These are phyloP conservation scores for Coccomyxa sp. DNA, from an alignment of 139 green algal species.

Conservation along the genomic window DNA sequence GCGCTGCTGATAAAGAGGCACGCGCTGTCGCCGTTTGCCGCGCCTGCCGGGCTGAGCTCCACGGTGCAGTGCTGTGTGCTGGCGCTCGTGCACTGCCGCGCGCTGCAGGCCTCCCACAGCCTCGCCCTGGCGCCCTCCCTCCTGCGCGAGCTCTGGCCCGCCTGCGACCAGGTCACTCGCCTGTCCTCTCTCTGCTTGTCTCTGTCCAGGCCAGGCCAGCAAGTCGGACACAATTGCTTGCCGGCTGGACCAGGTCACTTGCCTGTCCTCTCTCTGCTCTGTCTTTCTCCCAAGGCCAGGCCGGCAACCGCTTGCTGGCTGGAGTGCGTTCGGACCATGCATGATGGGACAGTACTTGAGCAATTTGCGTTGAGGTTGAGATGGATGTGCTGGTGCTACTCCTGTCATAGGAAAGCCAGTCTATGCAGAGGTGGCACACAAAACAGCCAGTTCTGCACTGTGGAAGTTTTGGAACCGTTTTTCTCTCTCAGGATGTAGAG, in stretches of 20 bases:
- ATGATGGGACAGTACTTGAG: too few species aligned
- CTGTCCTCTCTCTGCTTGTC: neutral
- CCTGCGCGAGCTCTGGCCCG: conserved; percentile 22
- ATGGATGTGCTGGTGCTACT: too few species aligned
- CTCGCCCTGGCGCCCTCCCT: conserved; percentile 14
- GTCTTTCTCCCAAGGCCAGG: neutral
- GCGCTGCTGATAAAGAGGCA: conserved; percentile 15
- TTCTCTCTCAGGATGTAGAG: too few species aligned
- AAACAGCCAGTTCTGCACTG: too few species aligned
- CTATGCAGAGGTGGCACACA: too few species aligned
- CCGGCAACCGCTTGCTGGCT: neutral
- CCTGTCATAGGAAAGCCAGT: too few species aligned
- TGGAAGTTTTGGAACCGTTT: too few species aligned
- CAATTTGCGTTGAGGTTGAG: too few species aligned
- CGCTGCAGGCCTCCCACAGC: conserved; percentile 18
- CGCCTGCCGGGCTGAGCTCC: conserved; percentile 19
- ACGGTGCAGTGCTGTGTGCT: conserved; percentile 21
- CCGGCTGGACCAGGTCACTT: neutral
- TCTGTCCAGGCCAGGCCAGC: too few species aligned
- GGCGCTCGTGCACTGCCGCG: conserved; percentile 16
- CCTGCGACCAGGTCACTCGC: conserved; percentile 13
- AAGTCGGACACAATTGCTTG: too few species aligned
- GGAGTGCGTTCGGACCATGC: too few species aligned
- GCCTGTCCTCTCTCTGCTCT: neutral
- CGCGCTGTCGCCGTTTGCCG: conserved; percentile 18